Conservation (phyloP, 257 asterid genomes). For the Voacanga thouarsii region DNA sequence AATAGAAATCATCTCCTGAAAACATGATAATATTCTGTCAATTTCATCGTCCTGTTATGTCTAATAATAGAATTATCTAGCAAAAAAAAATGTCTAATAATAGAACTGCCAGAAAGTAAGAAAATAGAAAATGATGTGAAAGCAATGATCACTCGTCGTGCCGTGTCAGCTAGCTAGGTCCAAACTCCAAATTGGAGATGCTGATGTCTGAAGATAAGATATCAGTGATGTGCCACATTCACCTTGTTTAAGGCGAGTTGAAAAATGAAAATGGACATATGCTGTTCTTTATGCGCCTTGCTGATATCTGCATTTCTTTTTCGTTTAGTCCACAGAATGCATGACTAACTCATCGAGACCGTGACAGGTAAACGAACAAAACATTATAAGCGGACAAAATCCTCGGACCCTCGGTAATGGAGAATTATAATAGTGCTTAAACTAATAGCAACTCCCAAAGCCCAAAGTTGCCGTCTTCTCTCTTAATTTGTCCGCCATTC, state of each 20-base stretch:
- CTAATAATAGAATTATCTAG: too few relatives aligned
- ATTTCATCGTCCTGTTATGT: too few relatives aligned
- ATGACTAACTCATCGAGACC: not conserved
- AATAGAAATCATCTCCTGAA: too few relatives aligned
- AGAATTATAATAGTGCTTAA: not conserved
- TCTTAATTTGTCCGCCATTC: constrained; percentile 1
- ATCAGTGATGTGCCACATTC: not conserved
- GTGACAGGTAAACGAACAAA: not conserved
- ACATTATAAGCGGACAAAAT: not conserved
- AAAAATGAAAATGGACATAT: not conserved
- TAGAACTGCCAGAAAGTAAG: too few relatives aligned
- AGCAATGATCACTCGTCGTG: too few relatives aligned
- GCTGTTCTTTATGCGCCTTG: not conserved
- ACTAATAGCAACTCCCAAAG: not conserved
- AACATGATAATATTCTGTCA: too few relatives aligned
- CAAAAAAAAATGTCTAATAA: too few relatives aligned
- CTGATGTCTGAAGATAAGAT: not conserved
- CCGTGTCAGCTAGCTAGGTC: not conserved
- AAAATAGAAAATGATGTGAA: too few relatives aligned
- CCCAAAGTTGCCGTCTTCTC: not conserved
- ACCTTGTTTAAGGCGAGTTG: not conserved
- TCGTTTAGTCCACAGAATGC: not conserved
- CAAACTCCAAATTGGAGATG: not conserved
- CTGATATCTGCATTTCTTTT: not conserved
- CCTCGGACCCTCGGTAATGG: constrained; percentile 5